These are phyloP conservation scores for Tricholoma hemisulphureum DNA, from an alignment of 768 basidiomycete genomes.

Conservation along the genomic window DNA sequence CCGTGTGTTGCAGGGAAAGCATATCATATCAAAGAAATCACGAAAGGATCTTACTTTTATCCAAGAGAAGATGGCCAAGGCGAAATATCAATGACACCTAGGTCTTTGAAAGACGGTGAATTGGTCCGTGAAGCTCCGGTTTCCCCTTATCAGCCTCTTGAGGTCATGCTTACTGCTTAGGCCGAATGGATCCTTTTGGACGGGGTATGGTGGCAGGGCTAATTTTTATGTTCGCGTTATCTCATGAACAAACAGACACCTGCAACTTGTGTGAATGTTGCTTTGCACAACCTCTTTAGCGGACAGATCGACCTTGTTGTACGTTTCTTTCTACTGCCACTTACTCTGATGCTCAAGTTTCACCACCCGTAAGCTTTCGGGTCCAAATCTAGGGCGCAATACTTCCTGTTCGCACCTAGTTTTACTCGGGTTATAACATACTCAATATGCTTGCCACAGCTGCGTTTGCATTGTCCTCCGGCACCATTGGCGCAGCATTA, in stretches of 20 bases:
- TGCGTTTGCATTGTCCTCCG: conserved; percentile 86
- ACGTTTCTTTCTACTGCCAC: conserved; percentile 23
- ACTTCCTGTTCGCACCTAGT: conserved; percentile 57
- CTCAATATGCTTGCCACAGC: conserved; percentile 39
- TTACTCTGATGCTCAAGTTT: neutral
- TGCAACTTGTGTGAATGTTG: conserved; percentile 89
- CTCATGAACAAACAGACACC: conserved; percentile 58
- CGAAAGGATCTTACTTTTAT: conserved; percentile 73
- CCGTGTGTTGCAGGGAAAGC: conserved; percentile 59
- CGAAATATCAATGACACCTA: conserved; percentile 56
- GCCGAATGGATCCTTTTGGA: conserved; percentile 91
- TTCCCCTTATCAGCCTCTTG: neutral
- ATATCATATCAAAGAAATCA: conserved; percentile 73
- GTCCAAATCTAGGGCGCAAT: conserved; percentile 84
- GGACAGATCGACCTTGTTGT: conserved; percentile 89
- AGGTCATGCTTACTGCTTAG: conserved; percentile 20
- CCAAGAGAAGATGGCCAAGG: conserved; percentile 69
- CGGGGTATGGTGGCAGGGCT: conserved; percentile 50
- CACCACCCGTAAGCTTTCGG: conserved; percentile 60
- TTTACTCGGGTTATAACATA: conserved; percentile 6
- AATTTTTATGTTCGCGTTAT: conserved; percentile 4
- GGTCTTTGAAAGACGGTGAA: conserved; percentile 75
- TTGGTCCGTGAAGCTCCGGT: conserved; percentile 37
- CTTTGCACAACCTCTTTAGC: conserved; percentile 83
- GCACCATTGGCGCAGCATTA: conserved; percentile 90